Percentiles rank a stretch among this genome's conserved stretches.
phyloP scores from a whole-genome alignment of 139 green algal species.

The Chlorella sp. region DNA sequence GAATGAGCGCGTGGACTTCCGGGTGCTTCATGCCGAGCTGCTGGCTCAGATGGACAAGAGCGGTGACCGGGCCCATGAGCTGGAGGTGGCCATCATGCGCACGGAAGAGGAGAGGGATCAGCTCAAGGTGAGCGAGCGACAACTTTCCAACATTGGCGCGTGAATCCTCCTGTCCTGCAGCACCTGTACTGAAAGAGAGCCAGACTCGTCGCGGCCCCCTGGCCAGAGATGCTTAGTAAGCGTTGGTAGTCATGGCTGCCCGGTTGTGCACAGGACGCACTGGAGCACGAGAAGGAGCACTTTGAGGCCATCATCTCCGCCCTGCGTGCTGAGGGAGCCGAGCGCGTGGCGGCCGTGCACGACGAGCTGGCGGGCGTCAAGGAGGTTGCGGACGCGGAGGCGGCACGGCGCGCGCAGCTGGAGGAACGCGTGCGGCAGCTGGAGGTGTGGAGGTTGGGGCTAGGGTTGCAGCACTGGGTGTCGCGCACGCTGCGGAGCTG shows the following conservation, averaged over 20 bases:
- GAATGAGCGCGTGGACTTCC: conserved; percentile 38
- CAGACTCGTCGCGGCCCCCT: neutral
- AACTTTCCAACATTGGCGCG: neutral
- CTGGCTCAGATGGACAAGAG: conserved; percentile 9
- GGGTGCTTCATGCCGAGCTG: conserved; percentile 28
- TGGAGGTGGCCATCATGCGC: conserved; percentile 45
- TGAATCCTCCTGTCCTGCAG: neutral
- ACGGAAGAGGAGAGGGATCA: conserved; percentile 49
- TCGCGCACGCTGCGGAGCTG: no score
- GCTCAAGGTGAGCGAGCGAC: conserved; percentile 14
- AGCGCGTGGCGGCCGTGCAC: conserved; percentile 3
- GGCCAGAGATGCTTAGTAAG: neutral
- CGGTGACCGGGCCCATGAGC: conserved; percentile 18
- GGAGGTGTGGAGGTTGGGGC: no score
- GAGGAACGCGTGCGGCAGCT: neutral
- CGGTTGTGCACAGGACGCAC: neutral
- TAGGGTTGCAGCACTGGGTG: no score
- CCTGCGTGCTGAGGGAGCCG: conserved; percentile 12
- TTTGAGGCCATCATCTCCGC: conserved; percentile 21
- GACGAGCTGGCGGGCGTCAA: conserved; percentile 6
- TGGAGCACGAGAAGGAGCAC: conserved; percentile 22
- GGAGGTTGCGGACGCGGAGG: neutral
- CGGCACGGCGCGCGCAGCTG: neutral
- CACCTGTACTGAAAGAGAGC: neutral
- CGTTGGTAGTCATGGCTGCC: neutral